phyloP scores from a whole-genome alignment of 805 yeast genomes.

The Nakazawaea ernobii region DNA sequence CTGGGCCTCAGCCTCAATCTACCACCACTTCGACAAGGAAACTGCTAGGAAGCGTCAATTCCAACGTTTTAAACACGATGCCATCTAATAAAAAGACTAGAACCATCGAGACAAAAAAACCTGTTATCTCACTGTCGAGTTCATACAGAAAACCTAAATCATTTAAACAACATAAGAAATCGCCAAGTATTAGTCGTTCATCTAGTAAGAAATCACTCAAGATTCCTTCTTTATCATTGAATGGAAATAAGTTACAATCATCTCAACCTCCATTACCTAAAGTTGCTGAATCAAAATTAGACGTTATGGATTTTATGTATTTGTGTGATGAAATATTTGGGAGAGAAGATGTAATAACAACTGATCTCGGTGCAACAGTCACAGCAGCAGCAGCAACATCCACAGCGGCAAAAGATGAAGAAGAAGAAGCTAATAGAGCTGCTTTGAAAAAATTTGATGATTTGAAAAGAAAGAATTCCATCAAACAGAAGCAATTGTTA shows the following conservation, averaged over 20 bases:
- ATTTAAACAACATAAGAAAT: conserved; percentile 23
- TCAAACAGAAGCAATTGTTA: not conserved
- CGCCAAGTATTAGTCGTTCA: conserved; percentile 9
- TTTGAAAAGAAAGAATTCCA: not conserved
- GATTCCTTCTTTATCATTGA: not conserved
- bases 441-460: not conserved
- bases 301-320: conserved; percentile 11
- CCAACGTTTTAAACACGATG: conserved; percentile 12
- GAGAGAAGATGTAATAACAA: conserved; percentile 11
- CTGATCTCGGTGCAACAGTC: not conserved
- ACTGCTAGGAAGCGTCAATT: conserved; percentile 2
- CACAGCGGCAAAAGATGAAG: not conserved
- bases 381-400: not conserved
- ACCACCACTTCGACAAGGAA: conserved; percentile 10
- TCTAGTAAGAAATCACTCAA: conserved; percentile 8
- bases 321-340: conserved; percentile 12
- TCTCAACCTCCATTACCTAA: conserved; percentile 6
- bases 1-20: not conserved
- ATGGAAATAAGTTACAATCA: not conserved
- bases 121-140: conserved; percentile 39
- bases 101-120: conserved; percentile 25
- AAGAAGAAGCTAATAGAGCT: not conserved
- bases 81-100: conserved; percentile 24
- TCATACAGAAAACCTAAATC: conserved; percentile 46
- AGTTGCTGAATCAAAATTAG: conserved; percentile 6